Evolutionary conservation across 257 asterid genomes (phyloP).

Genomic region (Solanum arcanum): DNA sequence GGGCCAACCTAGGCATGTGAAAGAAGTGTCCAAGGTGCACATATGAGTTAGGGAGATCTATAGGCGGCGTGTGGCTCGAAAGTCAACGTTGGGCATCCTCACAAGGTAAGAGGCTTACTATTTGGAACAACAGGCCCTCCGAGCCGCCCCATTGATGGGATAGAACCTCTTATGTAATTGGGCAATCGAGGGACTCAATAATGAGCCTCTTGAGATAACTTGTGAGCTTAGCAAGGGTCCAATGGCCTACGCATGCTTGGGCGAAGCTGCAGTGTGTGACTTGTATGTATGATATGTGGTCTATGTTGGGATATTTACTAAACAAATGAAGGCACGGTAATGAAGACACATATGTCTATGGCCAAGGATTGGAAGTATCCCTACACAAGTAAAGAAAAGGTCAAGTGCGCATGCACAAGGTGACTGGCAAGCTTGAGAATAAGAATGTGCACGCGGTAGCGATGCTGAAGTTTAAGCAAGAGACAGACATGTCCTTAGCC

Average conservation of each 20-base stretch:
- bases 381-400: no score
- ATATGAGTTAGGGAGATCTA: neutral
- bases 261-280: no score
- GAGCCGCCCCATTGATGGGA: neutral
- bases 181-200: neutral
- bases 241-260: neutral
- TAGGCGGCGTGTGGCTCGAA: neutral
- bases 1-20: neutral
- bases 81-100: neutral
- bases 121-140: neutral
- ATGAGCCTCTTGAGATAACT: neutral
- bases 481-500: no score
- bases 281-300: no score
- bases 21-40: neutral
- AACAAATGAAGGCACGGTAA: no score
- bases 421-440: no score
- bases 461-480: no score
- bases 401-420: no score
- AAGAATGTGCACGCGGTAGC: no score
- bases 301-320: no score
- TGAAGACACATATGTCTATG: no score
- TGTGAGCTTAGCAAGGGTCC: neutral
- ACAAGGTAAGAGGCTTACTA: neutral
- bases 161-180: neutral
- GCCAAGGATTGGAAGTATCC: no score